Base-by-base conservation (phyloP, 116 monocot genomes). In the Posidonia oceanica region DNA sequence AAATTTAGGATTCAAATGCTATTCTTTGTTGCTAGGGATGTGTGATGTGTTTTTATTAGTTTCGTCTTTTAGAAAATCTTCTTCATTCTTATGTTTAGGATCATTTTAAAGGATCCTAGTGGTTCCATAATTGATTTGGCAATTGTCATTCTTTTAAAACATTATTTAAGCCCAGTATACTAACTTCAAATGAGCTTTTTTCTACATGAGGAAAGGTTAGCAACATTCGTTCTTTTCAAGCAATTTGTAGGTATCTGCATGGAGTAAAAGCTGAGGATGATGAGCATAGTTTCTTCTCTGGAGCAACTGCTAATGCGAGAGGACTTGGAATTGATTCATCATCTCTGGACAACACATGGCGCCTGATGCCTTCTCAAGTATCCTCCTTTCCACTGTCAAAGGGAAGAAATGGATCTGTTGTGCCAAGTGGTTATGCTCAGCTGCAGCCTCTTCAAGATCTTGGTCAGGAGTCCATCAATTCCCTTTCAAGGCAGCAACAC, bases 301-400 rank as follows among this genome's bases (percentile, higher is more conserved):
- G 83, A 70, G 71, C 81, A 59, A 85, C 91, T 52, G 83, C 73
- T 48, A 80, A 64, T 76, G 52, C 74, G 18, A 84, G 71, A 59
- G 75, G 73, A 61, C 52, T 86, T 29, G 76, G 77, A 4, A 71
- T 83, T n/a, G 75, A 79, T 54, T 79, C 84, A 20, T 79, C 89
- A 23, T 77, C 87, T 7, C 65, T 84, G 4, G 80, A 86, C 68
- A 86, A 63, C 66, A 59, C 87, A 21, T 88, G 88, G 92, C 61
- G 71, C 23, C 39, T 83, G 71, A 78, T 84, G 84, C 80, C 83
- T 17, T 75, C 83, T 29, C 71, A 65, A n/a, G 65, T 64, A 2
- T 58, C 80, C 36, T 76, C 80, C 17, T 75, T 67, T 41, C 59
- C 77, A 14, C 39, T 72, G 13, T 72, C 81, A 61, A 84, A 79